These are phyloP conservation scores for Pseudevernia furfuracea DNA, from an alignment of 495 filamentous ascomycete species.

Conservation along the genomic window DNA sequence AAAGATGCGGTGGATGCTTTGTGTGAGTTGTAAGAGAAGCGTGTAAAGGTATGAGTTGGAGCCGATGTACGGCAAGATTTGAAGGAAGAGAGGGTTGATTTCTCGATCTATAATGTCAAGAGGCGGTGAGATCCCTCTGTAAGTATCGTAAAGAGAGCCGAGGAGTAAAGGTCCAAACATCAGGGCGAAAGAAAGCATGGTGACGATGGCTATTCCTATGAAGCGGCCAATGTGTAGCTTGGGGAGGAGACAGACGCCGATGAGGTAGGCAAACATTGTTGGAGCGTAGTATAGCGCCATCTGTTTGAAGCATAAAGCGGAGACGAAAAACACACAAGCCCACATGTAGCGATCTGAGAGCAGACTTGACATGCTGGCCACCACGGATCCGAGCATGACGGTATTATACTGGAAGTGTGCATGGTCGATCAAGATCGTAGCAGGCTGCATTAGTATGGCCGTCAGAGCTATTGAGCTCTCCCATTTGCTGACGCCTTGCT, in stretches of 20 bases:
- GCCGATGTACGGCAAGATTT: constrained; percentile 52
- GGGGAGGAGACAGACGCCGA: constrained; percentile 76
- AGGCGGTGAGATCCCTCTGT: constrained; percentile 44
- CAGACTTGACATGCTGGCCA: constrained; percentile 82
- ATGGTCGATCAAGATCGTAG: constrained; percentile 87
- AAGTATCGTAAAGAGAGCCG: constrained; percentile 52
- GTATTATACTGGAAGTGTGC: constrained; percentile 99
- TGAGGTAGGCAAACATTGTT: constrained; percentile 80
- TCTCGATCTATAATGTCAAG: constrained; percentile 35
- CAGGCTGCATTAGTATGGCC: constrained; percentile 87
- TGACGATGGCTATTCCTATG: constrained; percentile 63
- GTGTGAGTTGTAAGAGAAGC: constrained; percentile 63
- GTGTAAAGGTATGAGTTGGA: constrained; percentile 61
- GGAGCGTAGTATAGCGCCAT: constrained; percentile 98
- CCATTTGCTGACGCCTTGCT: constrained; percentile 66
- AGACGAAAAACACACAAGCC: constrained; percentile 90
- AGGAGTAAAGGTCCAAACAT: constrained; percentile 66
- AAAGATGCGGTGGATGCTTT: constrained; percentile 83
- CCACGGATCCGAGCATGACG: constrained; percentile 86
- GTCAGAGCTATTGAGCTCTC: constrained; percentile 75
- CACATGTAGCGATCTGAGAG: constrained; percentile 77
- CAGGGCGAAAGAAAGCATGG: constrained; percentile 62
- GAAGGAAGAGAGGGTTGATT: constrained; percentile 43
- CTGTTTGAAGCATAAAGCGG: constrained; percentile 89
- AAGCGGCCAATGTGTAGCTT: constrained; percentile 61